A percentile compares a stretch with the other conserved stretches of the same genome.
Evolutionary conservation across 2,329 filamentous ascomycete genomes (phyloP).

Genomic region (Pseudogymnoascus sp.): DNA sequence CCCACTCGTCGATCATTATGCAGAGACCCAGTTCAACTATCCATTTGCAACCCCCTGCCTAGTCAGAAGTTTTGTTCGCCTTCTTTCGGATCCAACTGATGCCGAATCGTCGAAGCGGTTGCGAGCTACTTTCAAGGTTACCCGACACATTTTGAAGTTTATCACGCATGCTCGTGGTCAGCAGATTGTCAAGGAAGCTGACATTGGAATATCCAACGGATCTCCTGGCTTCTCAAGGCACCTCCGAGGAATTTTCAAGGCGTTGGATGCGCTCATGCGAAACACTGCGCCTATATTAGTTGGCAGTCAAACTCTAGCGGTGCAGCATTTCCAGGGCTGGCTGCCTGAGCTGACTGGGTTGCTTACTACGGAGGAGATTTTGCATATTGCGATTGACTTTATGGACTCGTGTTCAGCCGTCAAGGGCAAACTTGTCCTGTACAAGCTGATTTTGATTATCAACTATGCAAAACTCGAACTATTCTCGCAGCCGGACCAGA

Average conservation of each 20-base stretch:
- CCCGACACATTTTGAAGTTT: slow-evolving; percentile 86
- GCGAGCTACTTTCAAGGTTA: slow-evolving; percentile 89
- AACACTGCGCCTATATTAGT: slow-evolving; percentile 78
- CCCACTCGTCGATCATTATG: slow-evolving; percentile 85
- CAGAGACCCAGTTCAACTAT: slow-evolving; percentile 82
- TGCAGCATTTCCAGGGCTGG: slow-evolving; percentile 97
- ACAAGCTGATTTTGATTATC: slow-evolving; percentile 86
- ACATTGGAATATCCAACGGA: slow-evolving; percentile 72
- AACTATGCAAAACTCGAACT: slow-evolving; percentile 79
- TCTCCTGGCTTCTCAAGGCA: slow-evolving; percentile 72
- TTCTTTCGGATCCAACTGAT: slow-evolving; percentile 76
- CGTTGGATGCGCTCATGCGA: slow-evolving; percentile 81
- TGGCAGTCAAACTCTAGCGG: slow-evolving; percentile 87
- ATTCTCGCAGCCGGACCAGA: slow-evolving; percentile 71
- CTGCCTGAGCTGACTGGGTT: slow-evolving; percentile 79
- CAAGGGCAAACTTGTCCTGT: slow-evolving; percentile 83
- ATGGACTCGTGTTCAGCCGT: slow-evolving; percentile 83
- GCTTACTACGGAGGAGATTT: slow-evolving; percentile 72
- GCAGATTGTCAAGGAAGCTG: slow-evolving; percentile 81
- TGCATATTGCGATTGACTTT: slow-evolving; percentile 87
- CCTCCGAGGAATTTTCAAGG: slow-evolving; percentile 79
- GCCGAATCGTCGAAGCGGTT: slow-evolving; percentile 76
- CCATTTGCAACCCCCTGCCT: slow-evolving; percentile 86
- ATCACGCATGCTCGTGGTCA: slow-evolving; percentile 83
- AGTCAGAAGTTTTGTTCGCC: slow-evolving; percentile 74